Base-by-base conservation (phyloP, 257 asterid species). In the Scutellaria barbata region DNA sequence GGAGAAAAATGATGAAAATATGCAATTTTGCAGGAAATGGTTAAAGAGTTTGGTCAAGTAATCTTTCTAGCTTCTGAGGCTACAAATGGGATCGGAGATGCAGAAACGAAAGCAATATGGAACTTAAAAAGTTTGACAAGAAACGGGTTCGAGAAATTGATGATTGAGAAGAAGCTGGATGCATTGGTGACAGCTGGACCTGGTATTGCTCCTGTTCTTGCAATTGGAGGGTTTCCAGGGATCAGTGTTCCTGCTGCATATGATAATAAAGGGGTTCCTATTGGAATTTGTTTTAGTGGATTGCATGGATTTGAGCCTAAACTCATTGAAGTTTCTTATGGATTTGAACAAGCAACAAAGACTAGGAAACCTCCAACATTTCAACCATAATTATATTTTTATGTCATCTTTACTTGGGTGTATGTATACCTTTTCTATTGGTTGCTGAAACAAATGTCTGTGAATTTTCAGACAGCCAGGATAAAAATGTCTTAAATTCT, bases 231-330 rank as follows among this genome's bases (percentile, higher is more conserved):
- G 57, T 88, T 65, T 73, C 96, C 91, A 3, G 96, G 71, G 41
- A 77, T 89, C 20, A 81, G 83, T 0, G 80, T 89, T 12, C 97
- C 97, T 1, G 92, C 90, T 5, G 90, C 87, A 7, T 91, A 89
- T 52, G 87, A 76, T 66, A 37, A 37, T 7, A 78, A 83, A 54
- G 95, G 89, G 43, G 78, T 89, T 85, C 95, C 95, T 0, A 77
- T 85, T 61, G 96, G 97, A 8, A 75, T 88, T n/a, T 74, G 83
- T 62, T 89, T 90, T 47, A 86, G 95, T 18, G 96, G 96, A 12
- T 52, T 85, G 35, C 84, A 69, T 66, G 95, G 95, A 7, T 55
- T 70, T 35, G 91, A 91, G 57, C 87, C 86, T 7, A 80, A 68
- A 54, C 76, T 90, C 14, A 88, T 88, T 8, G 89, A 88, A 68